Evolutionary conservation across 805 yeast genomes (phyloP), one percentile per base, ranked within the genome.

Genomic region (Schwanniomyces vanrijiae): DNA sequence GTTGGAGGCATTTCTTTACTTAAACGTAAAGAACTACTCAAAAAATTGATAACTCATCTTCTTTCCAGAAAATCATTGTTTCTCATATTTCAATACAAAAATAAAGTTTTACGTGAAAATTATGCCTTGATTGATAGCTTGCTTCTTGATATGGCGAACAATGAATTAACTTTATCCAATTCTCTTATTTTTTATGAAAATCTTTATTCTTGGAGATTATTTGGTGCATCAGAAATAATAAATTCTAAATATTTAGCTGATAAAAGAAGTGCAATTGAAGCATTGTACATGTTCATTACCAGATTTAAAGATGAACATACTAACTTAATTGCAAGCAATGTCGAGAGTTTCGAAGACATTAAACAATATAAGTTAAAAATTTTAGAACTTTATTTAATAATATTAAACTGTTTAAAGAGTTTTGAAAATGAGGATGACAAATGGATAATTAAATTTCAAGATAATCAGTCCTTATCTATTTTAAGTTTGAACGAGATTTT

Each of bases 201-300:
- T 41, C 53, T 71, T 21, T 73, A 68, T 53, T 58, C 75, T 3
- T 73, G 76, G 76, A 67, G 78, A 47, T 58, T 73, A 13, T 59
- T 61, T 45, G 70, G 71, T 2, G 50, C 56, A 2, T 47, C 62
- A 1, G 35, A 26, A 10, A 19, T 26, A 4, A 37, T 56, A 29
- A 34, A 45, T 3, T 43, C 57, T 5, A 48, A 45, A 16, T 49
- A 54, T 21, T 45, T 60, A 37, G 61, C 54, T 8, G 75, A 69
- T 47, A 68, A 63, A 44, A 55, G 77, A 44, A 71, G 71, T 3
- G 70, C 77, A 1, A 57, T 64, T 21, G 75, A 73, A 47, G 61
- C 73, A 1, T 62, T 73, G 41, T 73, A 72, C 49, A 51, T 53
- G 44, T 73, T 71, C 47, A 63, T 73, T 22, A 62, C 63, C 1